Evolutionary conservation across 2,329 filamentous ascomycete genomes (phyloP).

Genomic region (Paracamarosporium sp.): DNA sequence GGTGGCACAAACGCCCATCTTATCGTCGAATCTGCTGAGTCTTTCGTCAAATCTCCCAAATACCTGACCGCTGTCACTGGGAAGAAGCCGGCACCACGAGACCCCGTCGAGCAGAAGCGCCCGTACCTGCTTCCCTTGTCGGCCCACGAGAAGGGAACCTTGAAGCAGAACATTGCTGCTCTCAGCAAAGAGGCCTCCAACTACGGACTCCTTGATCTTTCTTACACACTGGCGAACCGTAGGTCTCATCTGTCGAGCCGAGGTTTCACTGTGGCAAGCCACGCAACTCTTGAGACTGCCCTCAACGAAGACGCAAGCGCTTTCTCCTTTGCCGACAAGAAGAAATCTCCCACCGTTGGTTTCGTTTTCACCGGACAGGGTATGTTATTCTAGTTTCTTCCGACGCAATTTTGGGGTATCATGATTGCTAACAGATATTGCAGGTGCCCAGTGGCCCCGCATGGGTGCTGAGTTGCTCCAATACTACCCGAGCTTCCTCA

Average conservation of each 20-base stretch:
- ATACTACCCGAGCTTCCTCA: background rate
- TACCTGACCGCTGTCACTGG: background rate
- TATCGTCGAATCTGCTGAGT: background rate
- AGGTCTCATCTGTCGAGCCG: background rate
- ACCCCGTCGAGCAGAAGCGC: background rate
- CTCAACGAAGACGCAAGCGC: background rate
- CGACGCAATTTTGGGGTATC: too few species aligned
- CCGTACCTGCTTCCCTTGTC: background rate
- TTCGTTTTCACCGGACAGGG: constrained; percentile 51
- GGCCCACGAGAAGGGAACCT: background rate
- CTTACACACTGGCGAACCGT: background rate
- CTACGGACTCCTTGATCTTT: background rate
- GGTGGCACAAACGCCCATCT: constrained; percentile 39
- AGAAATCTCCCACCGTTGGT: background rate
- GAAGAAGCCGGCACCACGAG: background rate
- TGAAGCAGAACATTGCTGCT: background rate
- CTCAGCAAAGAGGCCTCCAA: background rate
- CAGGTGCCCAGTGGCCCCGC: constrained; percentile 47
- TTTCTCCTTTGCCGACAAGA: background rate
- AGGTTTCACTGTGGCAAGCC: background rate
- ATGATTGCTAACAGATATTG: too few species aligned
- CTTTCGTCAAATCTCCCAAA: background rate
- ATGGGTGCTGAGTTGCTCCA: constrained; percentile 48
- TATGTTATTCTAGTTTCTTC: too few species aligned
- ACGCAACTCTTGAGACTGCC: background rate